phyloP scores from a whole-genome alignment of 805 yeast genomes.

The Pichia membranifaciens region DNA sequence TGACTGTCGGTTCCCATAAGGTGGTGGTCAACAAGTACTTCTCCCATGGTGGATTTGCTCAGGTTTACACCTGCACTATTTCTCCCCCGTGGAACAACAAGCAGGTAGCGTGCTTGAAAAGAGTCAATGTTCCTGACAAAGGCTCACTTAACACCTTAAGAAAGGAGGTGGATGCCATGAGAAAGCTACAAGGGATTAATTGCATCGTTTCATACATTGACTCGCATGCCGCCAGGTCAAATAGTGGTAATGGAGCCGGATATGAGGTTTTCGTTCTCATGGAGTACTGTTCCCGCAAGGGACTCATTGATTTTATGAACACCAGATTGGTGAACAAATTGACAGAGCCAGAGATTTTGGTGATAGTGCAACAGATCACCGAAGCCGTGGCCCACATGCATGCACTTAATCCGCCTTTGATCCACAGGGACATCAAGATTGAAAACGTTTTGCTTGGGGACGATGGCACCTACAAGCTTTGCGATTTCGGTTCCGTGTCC shows the following conservation, averaged over 20 bases:
- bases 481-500: conserved; percentile 81
- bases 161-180: conserved; percentile 78
- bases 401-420: conserved; percentile 42
- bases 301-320: conserved; percentile 77
- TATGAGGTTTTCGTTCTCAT: conserved; percentile 75
- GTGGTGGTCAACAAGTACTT: conserved; percentile 41
- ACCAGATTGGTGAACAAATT: conserved; percentile 59
- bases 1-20: conserved; percentile 47
- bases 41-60: conserved; percentile 65
- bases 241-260: conserved; percentile 30
- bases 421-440: conserved; percentile 78
- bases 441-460: conserved; percentile 69
- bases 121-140: conserved; percentile 70
- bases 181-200: conserved; percentile 48
- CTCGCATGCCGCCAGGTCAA: conserved; percentile 63
- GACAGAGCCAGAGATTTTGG: conserved; percentile 60
- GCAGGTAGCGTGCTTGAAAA: conserved; percentile 58
- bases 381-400: conserved; percentile 78
- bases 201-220: conserved; percentile 67
- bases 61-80: conserved; percentile 61
- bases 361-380: conserved; percentile 63
- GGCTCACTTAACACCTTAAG: conserved; percentile 58
- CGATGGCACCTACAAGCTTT: conserved; percentile 55
- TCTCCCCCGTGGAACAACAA: conserved; percentile 36
- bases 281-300: conserved; percentile 75